Base-by-base conservation (phyloP, 2,329 filamentous ascomycete species). In the Aspergillus novofumigatus region DNA sequence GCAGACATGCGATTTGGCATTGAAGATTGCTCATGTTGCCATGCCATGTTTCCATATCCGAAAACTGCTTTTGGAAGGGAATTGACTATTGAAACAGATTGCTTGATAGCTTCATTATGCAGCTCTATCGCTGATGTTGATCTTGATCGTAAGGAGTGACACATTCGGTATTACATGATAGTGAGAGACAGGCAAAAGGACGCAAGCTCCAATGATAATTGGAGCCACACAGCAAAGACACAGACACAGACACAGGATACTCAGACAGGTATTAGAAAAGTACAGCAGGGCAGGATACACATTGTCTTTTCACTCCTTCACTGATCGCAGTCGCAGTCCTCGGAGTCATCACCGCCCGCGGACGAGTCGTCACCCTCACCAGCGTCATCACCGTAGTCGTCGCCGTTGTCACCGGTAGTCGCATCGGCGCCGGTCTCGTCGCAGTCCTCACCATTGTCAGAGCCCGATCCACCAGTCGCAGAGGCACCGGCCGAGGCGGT, bases 131-230 rank as follows among this genome's bases (percentile, higher is more conserved):
- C 41, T 44, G 41, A 44, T 44, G n/a, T 44, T 11, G 8, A 44
- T 44, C n/a, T n/a, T n/a, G n/a, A n/a, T n/a, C n/a, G 10, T 20
- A 44, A 44, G 41, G 41, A 44, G 41, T 44, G 41, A 44, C 41
- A 44, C 41, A 21, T n/a, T 44, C 41, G 41, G 41, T 44, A 44
- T 44, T 44, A 44, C 41, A 44, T 44, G 41, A 44, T 7, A 21
- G 8, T 21, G 10, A 44, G 41, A 44, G n/a, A 44, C 41, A 21
- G 41, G 20, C 8, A 44, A 21, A 21, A 6, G 1, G 8, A 21
- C 1, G 20, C 41, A 44, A 2, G 41, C 32, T 20, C 41, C 41
- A 44, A 44, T 44, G 41, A 44, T 44, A 44, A 44, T 44, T 44
- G 41, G n/a, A 44, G 41, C 3, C 32, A 2, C 32, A 17, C 32